Evolutionary conservation across 768 basidiomycete species (phyloP).

Genomic region (Psilocybe cubensis): DNA sequence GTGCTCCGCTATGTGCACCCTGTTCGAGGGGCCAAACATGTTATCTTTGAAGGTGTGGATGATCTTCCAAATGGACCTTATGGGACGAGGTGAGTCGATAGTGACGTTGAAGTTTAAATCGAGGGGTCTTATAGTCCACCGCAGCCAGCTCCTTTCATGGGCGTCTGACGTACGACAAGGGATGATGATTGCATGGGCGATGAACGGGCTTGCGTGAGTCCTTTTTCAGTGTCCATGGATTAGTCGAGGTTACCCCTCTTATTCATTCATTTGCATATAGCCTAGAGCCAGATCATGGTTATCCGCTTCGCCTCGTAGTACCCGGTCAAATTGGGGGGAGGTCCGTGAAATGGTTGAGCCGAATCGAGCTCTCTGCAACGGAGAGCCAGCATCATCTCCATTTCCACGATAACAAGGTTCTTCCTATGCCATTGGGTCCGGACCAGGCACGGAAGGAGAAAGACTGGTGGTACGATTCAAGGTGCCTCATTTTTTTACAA

Average conservation of each 20-base stretch:
- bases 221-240: slow-evolving; percentile 2
- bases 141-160: slow-evolving; percentile 44
- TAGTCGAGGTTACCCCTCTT: neutral
- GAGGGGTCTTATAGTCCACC: slow-evolving; percentile 14
- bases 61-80: slow-evolving; percentile 61
- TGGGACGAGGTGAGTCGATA: slow-evolving; percentile 42
- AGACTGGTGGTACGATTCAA: slow-evolving; percentile 60
- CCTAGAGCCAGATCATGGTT: slow-evolving; percentile 67
- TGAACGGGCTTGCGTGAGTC: slow-evolving; percentile 55
- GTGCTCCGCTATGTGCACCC: slow-evolving; percentile 52
- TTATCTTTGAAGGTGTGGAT: too few species aligned
- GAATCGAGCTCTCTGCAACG: slow-evolving; percentile 51
- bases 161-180: slow-evolving; percentile 47
- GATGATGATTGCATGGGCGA: slow-evolving; percentile 57
- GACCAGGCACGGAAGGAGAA: slow-evolving; percentile 54
- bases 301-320: slow-evolving; percentile 63
- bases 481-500: slow-evolving; percentile 26
- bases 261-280: too few species aligned
- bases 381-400: slow-evolving; percentile 59
- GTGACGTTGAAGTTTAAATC: neutral
- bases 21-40: slow-evolving; percentile 69
- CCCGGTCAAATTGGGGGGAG: slow-evolving; percentile 68
- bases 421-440: slow-evolving; percentile 55
- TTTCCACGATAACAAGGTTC: slow-evolving; percentile 59
- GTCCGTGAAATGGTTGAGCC: slow-evolving; percentile 62